A percentile compares a stretch with the other conserved stretches of the same genome.
phyloP scores from a whole-genome alignment of 1,284 basidiomycete genomes.

The Cutaneotrichosporon cutaneum region DNA sequence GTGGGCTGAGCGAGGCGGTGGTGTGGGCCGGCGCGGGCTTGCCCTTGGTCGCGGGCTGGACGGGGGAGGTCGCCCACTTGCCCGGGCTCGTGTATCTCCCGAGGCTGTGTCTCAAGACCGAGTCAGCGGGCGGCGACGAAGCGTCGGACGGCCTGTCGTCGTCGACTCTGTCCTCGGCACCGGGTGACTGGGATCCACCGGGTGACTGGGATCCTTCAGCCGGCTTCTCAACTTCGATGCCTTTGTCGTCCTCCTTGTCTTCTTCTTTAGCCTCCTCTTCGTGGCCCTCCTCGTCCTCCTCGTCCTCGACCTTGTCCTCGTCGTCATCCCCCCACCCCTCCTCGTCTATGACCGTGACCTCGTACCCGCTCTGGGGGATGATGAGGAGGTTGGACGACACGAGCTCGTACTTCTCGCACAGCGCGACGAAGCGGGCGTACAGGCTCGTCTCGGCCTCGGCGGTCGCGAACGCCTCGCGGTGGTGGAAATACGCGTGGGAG shows the following conservation, averaged over 20 bases:
- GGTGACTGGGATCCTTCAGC: neutral
- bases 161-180: neutral
- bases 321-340: slow-evolving; percentile 25
- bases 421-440: slow-evolving; percentile 83
- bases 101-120: slow-evolving; percentile 3
- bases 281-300: slow-evolving; percentile 3
- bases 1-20: slow-evolving; percentile 18
- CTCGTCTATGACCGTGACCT: slow-evolving; percentile 16
- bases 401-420: slow-evolving; percentile 77
- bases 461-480: slow-evolving; percentile 69
- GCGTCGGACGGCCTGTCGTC: slow-evolving; percentile 8
- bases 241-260: slow-evolving; percentile 1
- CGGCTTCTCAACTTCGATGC: neutral
- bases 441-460: slow-evolving; percentile 74
- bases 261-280: neutral
- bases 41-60: slow-evolving; percentile 24
- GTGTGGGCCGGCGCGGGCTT: slow-evolving; percentile 24
- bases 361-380: slow-evolving; percentile 58
- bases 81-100: slow-evolving; percentile 13
- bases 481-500: slow-evolving; percentile 91
- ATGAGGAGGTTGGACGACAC: slow-evolving; percentile 73
- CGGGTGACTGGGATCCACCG: neutral
- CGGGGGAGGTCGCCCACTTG: slow-evolving; percentile 20
- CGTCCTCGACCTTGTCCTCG: slow-evolving; percentile 25
- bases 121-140: slow-evolving; percentile 4